Evolutionary conservation across 441 rosid species (phyloP).

Genomic region (Populus hybrid): DNA sequence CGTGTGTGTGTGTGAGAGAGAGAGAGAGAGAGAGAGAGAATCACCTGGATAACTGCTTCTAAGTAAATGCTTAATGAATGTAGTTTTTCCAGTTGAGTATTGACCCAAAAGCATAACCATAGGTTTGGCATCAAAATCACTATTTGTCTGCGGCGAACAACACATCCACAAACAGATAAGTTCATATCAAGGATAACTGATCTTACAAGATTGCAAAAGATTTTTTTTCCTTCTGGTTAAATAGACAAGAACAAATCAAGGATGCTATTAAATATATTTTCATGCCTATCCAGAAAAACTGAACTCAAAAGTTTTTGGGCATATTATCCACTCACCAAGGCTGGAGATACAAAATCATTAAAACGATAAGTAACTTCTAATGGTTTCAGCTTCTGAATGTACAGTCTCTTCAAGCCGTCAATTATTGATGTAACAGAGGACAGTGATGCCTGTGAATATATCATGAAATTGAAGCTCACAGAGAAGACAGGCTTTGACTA

Average conservation of each 20-base stretch:
- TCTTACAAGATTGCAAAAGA: background rate
- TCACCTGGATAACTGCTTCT: slow-evolving; percentile 80
- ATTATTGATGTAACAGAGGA: slow-evolving; percentile 89
- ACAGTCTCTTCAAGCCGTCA: slow-evolving; percentile 88
- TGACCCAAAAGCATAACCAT: slow-evolving; percentile 99
- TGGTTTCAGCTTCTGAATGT: slow-evolving; percentile 88
- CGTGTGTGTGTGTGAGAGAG: too few species aligned
- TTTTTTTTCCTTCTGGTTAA: too few species aligned
- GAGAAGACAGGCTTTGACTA: background rate
- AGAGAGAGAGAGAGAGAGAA: slow-evolving; percentile 1
- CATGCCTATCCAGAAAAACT: slow-evolving; percentile 7
- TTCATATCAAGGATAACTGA: background rate
- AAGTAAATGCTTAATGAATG: slow-evolving; percentile 94
- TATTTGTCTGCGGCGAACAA: slow-evolving; percentile 55
- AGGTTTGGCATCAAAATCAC: slow-evolving; percentile 98
- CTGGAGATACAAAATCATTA: slow-evolving; percentile 86
- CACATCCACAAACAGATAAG: slow-evolving; percentile 9
- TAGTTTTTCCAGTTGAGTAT: slow-evolving; percentile 97
- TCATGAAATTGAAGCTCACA: slow-evolving; percentile 9
- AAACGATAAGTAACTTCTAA: slow-evolving; percentile 81
- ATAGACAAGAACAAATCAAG: slow-evolving; percentile 1
- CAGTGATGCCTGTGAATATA: slow-evolving; percentile 56
- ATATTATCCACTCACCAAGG: slow-evolving; percentile 49
- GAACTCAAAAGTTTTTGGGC: background rate
- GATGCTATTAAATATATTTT: slow-evolving; percentile 7